Base-by-base conservation (phyloP, 164 flowering plant genomes). In the Chimonanthus praecox region DNA sequence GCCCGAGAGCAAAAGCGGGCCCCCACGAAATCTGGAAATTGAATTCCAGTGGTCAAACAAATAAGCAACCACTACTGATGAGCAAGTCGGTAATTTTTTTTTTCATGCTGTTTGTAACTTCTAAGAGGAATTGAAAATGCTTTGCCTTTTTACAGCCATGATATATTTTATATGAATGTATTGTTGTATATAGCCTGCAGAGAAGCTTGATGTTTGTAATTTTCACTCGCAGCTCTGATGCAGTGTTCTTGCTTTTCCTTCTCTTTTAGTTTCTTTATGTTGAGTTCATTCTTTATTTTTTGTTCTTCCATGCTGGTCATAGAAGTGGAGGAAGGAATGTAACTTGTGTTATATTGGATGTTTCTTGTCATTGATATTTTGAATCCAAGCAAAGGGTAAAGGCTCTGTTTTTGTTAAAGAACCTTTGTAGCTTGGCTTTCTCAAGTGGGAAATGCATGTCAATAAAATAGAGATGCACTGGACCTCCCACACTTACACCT, bases 1-100 rank as follows among this genome's bases (percentile, higher is more conserved):
- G 75, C 98, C 98, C 0, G 85, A 86, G 75, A 96, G 98, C 87
- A 96, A 92, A 83, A 92, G 89, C 33, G 97, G 97, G 4, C 88
- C 90, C 2, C 79, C 94, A 0, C 81, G 99, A 74, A 92, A 88
- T 76, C 82, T 96, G 79, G 98, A 90, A 84, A 96, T 96, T 50
- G 98, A 96, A 80, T 96, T 96, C 80, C 92, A 88, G 71, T 94
- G 99, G 33, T 33, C 33, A 33, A 33, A 91, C 84, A 91, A 89
- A 81, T 84, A 33, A 33, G 33, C 33, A 73, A 79, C 54, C 50
- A 58, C 44, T 73, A 6, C 48, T 7, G 3, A 45, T 47, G 58
- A 70, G 73, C 79, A 71, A 69, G 70, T 45, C 54, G 47, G 8
- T 11, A 46, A 68, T 33, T 20, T 49, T 58, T 20, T 50, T 16